Percentiles rank a stretch among this genome's conserved stretches.
Evolutionary conservation across 2,329 filamentous ascomycete species (phyloP).

Genomic region (Fusarium tupiense): DNA sequence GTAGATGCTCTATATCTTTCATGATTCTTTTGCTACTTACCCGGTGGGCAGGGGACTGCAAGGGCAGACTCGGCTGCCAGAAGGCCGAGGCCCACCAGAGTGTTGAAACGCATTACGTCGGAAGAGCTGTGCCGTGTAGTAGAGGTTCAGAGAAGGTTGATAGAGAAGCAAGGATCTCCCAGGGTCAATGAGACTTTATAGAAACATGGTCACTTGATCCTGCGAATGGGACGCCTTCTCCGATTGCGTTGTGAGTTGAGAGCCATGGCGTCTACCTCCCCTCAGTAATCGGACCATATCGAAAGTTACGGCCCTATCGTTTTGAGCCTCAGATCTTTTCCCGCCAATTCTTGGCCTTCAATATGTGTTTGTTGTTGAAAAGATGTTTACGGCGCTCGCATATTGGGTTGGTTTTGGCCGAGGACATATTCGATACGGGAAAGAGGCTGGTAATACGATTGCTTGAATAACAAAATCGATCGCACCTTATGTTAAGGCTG

Average conservation of each 20-base stretch:
- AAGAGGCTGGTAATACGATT: neutral
- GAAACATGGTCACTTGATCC: neutral
- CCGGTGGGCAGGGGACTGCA: slow-evolving; percentile 2
- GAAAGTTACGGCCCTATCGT: neutral
- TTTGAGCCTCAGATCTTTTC: too few relatives aligned
- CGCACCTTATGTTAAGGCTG: neutral
- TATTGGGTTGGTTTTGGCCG: neutral
- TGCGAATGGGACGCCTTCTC: neutral
- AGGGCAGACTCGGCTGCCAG: slow-evolving; percentile 7
- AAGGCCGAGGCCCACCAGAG: slow-evolving; percentile 9
- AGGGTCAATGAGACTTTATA: neutral
- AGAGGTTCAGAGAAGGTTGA: neutral
- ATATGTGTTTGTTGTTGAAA: neutral
- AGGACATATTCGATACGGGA: neutral
- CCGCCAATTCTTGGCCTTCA: neutral
- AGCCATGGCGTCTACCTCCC: neutral
- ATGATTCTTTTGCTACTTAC: neutral
- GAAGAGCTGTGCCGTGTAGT: neutral
- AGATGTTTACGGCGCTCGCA: neutral
- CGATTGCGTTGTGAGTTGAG: neutral
- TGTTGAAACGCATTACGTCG: slow-evolving; percentile 1
- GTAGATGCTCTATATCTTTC: neutral
- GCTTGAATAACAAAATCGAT: neutral
- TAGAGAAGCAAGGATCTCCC: neutral
- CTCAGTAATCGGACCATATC: neutral